Conservation (phyloP, 2,329 filamentous ascomycete species). For the Paramyrothecium sp. region DNA sequence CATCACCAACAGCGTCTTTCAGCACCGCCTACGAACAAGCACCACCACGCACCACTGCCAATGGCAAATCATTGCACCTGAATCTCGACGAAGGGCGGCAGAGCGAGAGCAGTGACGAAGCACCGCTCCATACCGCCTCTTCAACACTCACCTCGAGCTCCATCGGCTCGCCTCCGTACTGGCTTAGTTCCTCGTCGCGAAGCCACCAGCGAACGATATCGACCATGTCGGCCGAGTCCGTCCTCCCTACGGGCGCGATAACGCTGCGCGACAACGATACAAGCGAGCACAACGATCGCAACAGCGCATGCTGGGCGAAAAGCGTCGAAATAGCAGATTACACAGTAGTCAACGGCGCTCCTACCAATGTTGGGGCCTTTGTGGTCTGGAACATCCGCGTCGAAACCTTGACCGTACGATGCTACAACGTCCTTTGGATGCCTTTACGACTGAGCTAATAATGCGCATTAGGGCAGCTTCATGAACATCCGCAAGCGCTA, state of each 20-base stretch:
- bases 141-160: constrained; percentile 24
- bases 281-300: constrained; percentile 46
- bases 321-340: constrained; percentile 59
- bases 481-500: constrained; percentile 73
- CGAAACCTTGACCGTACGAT: constrained; percentile 75
- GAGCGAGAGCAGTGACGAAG: constrained; percentile 7
- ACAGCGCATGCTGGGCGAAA: constrained; percentile 63
- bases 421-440: too few relatives aligned
- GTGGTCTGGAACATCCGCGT: constrained; percentile 92
- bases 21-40: constrained; percentile 14
- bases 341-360: constrained; percentile 55
- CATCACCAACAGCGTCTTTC: constrained; percentile 12
- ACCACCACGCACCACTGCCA: not conserved
- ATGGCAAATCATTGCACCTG: constrained; percentile 20
- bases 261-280: constrained; percentile 62
- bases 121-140: constrained; percentile 15
- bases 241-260: constrained; percentile 53
- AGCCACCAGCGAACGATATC: constrained; percentile 36
- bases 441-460: too few relatives aligned
- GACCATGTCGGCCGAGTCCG: constrained; percentile 47
- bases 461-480: constrained; percentile 29
- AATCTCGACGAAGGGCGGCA: constrained; percentile 17
- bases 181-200: constrained; percentile 28
- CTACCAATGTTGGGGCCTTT: constrained; percentile 74
- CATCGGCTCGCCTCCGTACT: constrained; percentile 43